phyloP scores from a whole-genome alignment of 257 asterid species.

The Osmanthus fragrans region DNA sequence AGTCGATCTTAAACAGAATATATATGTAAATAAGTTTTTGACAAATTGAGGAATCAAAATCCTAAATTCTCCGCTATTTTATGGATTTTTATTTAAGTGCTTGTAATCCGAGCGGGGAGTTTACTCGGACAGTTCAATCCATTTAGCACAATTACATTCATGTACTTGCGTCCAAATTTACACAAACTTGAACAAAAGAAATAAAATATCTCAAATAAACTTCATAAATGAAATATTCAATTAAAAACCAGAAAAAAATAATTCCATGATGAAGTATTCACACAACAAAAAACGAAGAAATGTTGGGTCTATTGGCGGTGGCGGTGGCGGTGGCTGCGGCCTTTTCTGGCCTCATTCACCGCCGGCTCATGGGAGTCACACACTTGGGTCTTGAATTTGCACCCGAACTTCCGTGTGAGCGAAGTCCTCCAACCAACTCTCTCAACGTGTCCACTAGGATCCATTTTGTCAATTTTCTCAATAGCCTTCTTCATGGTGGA shows the following conservation, averaged over 20 bases:
- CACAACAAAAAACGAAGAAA: neutral
- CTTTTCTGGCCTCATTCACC: conserved; percentile 55
- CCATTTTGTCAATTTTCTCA: conserved; percentile 58
- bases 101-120: too few species aligned
- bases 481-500: conserved; percentile 71
- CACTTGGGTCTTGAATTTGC: conserved; percentile 92
- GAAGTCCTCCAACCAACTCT: conserved; percentile 59
- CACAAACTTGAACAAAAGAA: conserved; percentile 6
- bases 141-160: too few species aligned
- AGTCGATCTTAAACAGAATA: too few species aligned
- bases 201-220: neutral
- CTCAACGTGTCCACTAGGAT: conserved; percentile 40
- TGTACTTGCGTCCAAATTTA: too few species aligned
- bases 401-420: conserved; percentile 50
- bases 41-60: too few species aligned
- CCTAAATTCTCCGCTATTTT: too few species aligned
- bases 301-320: conserved; percentile 24
- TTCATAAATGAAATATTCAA: conserved; percentile 41
- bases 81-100: too few species aligned
- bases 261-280: neutral
- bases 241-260: conserved; percentile 1
- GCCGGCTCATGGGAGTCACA: conserved; percentile 87
- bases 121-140: too few species aligned
- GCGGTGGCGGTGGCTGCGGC: conserved; percentile 40
- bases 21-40: too few species aligned